phyloP scores from a whole-genome alignment of 768 basidiomycete species.

The Paxillus involutus region DNA sequence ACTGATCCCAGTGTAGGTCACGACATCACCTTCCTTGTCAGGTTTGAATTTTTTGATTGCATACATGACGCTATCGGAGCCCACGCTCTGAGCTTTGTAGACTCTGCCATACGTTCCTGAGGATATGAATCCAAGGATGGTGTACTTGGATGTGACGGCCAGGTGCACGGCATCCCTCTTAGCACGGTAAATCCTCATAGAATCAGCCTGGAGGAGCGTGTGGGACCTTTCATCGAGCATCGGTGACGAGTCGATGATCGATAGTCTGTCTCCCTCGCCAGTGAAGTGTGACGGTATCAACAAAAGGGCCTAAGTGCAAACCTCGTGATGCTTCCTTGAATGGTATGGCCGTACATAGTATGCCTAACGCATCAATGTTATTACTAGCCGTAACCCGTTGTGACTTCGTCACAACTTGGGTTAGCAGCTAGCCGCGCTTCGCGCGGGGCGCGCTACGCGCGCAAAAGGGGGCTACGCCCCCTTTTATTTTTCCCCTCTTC shows the following conservation, averaged over 20 bases:
- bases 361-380: too few species aligned
- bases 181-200: conserved; percentile 83
- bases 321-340: too few species aligned
- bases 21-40: conserved; percentile 96
- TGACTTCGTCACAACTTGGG: too few species aligned
- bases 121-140: conserved; percentile 95
- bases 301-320: too few species aligned
- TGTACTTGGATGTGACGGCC: conserved; percentile 78
- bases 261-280: too few species aligned
- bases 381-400: too few species aligned
- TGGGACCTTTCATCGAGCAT: conserved; percentile 40
- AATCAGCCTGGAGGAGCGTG: conserved; percentile 49
- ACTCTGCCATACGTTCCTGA: conserved; percentile 99
- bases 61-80: conserved; percentile 68
- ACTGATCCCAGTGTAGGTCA: conserved; percentile 95
- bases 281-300: too few species aligned
- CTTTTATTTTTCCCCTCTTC: too few species aligned
- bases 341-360: too few species aligned
- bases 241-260: background rate
- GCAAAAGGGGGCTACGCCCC: too few species aligned
- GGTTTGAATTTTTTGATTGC: conserved; percentile 99
- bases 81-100: conserved; percentile 88
- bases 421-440: too few species aligned
- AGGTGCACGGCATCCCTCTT: conserved; percentile 71
- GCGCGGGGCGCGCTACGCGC: too few species aligned